Evolutionary conservation across 805 yeast genomes (phyloP).

Genomic region (Lipomyces anomalus): DNA sequence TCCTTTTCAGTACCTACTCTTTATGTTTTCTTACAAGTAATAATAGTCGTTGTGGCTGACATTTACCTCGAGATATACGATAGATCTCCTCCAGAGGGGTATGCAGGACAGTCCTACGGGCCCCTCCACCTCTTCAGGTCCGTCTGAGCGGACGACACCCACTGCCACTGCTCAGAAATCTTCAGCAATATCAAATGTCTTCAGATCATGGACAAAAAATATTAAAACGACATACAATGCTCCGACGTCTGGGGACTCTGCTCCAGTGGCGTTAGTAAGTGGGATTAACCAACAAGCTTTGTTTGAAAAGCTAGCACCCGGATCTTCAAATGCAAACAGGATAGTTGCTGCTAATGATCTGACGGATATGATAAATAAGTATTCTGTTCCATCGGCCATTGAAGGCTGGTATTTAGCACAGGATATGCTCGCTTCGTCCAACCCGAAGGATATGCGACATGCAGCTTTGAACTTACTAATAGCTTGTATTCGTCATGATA

Average conservation of each 20-base stretch:
- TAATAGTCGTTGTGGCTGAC: no score
- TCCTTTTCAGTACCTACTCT: no score
- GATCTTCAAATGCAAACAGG: slow-evolving; percentile 30
- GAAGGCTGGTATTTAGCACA: slow-evolving; percentile 71
- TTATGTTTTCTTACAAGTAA: no score
- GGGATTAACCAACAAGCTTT: slow-evolving; percentile 1
- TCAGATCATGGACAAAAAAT: neutral
- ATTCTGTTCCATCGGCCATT: slow-evolving; percentile 48
- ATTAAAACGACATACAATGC: neutral
- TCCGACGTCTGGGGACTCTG: neutral
- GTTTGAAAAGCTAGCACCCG: slow-evolving; percentile 1
- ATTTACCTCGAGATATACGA: no score
- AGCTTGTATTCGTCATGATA: slow-evolving; percentile 50
- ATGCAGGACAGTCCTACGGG: no score
- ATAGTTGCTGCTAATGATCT: slow-evolving; percentile 48
- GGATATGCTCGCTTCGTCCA: slow-evolving; percentile 42
- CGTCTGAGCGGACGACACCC: no score
- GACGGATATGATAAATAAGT: slow-evolving; percentile 45
- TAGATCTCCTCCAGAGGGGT: no score
- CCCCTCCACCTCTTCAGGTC: neutral
- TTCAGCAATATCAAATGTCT: neutral
- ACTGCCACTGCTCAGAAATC: no score
- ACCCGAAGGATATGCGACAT: slow-evolving; percentile 37
- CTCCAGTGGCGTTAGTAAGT: neutral
- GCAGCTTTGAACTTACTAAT: slow-evolving; percentile 50